Evolutionary conservation across 768 basidiomycete species (phyloP), one percentile per base, ranked within the genome.

Genomic region (Hebeloma cylindrosporum): DNA sequence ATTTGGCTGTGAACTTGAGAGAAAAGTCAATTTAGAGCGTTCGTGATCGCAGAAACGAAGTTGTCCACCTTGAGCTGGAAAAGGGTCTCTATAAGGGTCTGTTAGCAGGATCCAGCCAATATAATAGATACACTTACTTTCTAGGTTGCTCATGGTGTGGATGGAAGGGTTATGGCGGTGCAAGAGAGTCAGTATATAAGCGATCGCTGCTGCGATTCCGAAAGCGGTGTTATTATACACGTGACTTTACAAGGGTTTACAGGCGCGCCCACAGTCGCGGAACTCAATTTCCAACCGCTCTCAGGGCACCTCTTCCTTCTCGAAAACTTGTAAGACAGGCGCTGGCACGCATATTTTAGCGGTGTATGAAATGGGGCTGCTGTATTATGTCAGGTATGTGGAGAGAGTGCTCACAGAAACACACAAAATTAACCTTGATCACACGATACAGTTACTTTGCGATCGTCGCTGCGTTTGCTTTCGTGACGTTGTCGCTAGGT

Each of bases 1-100:
- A 83, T 80, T 98, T 99, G 50, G 96, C 93, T 14, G 96, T 99
- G 75, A 99, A 98, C 95, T 99, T 50, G 21, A 17, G 17, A 25
- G 38, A 7, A 26, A 40, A 44, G 38, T 48, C 20, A 51, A 48
- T 33, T 40, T 49, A 30, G 33, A 21, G 22, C 14, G 30, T 38
- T 28, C 26, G 18, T 33, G 20, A 10, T 39, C 22, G 17, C 10
- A 30, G 43, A 22, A n/a, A n/a, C n/a, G n/a, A n/a, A 21, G 9
- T 21, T 40, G 31, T 43, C 42, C 47, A 93, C 95, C 80, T 99
- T 99, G 58, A 99, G 87, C 69, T 97, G 92, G 62, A 99, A 99
- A n/a, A 98, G 77, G 22, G 91, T 93, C 71, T 98, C 95, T 99
- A 22, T 21, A 26, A 46, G 50, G 27, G 47, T 77, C 43, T 76